A percentile compares a stretch with the other conserved stretches of the same genome.
Conservation (phyloP, 495 filamentous ascomycete genomes). For the Daldinia caldariorum region DNA sequence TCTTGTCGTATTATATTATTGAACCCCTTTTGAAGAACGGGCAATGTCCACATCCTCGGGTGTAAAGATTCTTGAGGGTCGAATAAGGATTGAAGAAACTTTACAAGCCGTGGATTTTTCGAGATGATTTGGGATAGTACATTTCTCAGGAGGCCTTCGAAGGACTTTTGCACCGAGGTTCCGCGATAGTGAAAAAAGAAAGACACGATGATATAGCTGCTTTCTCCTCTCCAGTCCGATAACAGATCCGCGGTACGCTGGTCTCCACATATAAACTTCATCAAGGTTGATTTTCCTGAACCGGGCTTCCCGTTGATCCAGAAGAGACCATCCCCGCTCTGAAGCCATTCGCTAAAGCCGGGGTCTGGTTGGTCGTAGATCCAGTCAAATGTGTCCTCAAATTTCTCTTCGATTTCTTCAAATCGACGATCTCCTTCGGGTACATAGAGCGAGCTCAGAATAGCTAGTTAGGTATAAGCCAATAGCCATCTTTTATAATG, state of each 20-base stretch:
- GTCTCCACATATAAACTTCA: constrained; percentile 41
- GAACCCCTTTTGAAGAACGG: constrained; percentile 10
- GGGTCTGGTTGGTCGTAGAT: constrained; percentile 18
- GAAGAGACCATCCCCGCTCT: constrained; percentile 24
- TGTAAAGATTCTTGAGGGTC: background rate
- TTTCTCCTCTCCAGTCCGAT: constrained; percentile 16
- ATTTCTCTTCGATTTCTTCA: constrained; percentile 13
- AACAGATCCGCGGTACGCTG: constrained; percentile 29
- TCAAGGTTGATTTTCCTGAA: constrained; percentile 40
- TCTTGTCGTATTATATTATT: constrained; percentile 18
- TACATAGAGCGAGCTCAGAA: constrained; percentile 5
- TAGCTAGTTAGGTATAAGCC: background rate
- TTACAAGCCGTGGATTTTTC: background rate
- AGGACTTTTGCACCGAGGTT: constrained; percentile 31
- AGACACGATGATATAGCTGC: background rate
- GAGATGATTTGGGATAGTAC: constrained; percentile 20
- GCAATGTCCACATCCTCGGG: constrained; percentile 1
- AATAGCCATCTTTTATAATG: background rate
- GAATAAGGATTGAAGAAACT: constrained; percentile 1
- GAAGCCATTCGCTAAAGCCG: constrained; percentile 32
- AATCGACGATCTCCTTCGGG: constrained; percentile 11
- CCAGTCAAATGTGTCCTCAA: constrained; percentile 33
- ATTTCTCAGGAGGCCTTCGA: constrained; percentile 36
- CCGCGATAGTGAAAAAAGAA: constrained; percentile 40
- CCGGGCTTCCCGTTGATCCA: constrained; percentile 42